Percentiles rank a stretch among this genome's conserved stretches.
phyloP scores from a whole-genome alignment of 139 green algal species.

The Mesotaenium endlicherianum region DNA sequence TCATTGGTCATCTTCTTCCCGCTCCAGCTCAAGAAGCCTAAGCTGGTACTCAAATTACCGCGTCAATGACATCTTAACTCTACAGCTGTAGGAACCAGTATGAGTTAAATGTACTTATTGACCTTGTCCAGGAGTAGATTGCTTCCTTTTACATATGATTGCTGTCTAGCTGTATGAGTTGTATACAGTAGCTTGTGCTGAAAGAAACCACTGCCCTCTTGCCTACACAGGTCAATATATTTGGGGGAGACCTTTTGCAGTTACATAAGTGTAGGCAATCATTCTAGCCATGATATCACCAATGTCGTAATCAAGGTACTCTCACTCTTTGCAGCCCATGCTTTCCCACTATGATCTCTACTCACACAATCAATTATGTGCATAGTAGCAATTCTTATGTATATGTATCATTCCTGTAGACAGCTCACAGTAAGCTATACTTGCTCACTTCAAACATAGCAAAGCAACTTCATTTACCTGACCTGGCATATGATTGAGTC shows the following conservation, averaged over 20 bases:
- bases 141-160: neutral
- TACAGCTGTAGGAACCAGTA: neutral
- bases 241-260: constrained; percentile 57
- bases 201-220: neutral
- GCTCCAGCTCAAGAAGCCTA: no score
- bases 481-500: no score
- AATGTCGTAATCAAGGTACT: neutral
- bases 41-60: no score
- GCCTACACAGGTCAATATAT: constrained; percentile 46
- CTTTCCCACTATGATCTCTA: no score
- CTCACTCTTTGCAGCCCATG: no score
- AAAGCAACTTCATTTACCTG: no score
- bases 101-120: neutral
- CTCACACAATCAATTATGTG: no score
- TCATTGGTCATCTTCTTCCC: neutral
- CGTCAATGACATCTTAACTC: neutral
- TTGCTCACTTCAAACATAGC: no score
- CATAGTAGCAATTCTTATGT: no score
- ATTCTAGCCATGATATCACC: neutral
- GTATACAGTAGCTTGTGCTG: neutral
- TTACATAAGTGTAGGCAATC: constrained; percentile 58
- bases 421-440: no score
- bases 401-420: no score
- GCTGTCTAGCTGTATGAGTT: neutral
- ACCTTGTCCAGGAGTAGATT: neutral